phyloP scores from a whole-genome alignment of 129 eudicot species.

The Ambrosia trifida region DNA sequence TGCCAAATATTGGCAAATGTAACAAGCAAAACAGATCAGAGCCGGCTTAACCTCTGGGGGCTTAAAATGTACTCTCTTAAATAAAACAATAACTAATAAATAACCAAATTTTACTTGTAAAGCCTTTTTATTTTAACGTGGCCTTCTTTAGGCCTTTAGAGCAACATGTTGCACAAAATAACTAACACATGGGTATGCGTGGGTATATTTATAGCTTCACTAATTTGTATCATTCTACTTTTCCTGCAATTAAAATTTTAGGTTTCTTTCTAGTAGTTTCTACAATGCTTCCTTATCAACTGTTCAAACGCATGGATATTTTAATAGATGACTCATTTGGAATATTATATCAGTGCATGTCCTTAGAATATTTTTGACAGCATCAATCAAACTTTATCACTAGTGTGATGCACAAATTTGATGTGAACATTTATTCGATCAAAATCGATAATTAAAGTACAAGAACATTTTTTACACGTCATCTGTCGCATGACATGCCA shows the following conservation, averaged over 20 bases:
- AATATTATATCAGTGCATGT: not conserved
- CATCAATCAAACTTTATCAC: not conserved
- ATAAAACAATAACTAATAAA: no score
- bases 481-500: no score
- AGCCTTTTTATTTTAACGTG: no score
- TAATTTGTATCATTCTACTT: not conserved
- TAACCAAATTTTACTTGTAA: no score
- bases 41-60: no score
- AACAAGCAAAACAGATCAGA: no score
- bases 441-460: no score
- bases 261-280: not conserved
- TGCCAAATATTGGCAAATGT: not conserved
- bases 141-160: not conserved
- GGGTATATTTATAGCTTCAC: not conserved
- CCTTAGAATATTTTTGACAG: no score
- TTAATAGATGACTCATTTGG: not conserved
- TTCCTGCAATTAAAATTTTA: not conserved
- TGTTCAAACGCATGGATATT: not conserved
- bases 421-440: no score
- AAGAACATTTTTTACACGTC: no score
- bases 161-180: not conserved
- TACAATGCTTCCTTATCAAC: not conserved
- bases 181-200: not conserved
- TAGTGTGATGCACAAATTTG: not conserved
- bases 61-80: no score